Base-by-base conservation (phyloP, 176 grass and related monocot genomes). In the Oryza meyeriana region DNA sequence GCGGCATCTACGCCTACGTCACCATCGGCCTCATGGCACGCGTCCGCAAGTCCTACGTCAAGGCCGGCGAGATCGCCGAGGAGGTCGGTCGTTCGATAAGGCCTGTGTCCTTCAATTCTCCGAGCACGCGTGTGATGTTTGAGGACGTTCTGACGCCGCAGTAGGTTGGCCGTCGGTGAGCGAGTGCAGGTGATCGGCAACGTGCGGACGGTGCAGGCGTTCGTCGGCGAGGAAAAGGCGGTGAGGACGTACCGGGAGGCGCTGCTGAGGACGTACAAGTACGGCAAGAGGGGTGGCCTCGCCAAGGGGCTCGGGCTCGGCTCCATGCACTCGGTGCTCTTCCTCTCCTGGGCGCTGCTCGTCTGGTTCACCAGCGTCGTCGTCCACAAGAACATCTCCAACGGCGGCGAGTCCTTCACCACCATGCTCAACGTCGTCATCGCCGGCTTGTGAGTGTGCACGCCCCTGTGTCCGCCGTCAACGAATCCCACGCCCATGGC, bases 351-450 rank as follows among this genome's bases (percentile, higher is more conserved):
- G 96, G 92, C 96, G 9, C 79, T 99, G 44, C 91, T 99, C 61
- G 74, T 99, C 55, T 99, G 96, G 93, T 99, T 93, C 93, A 99
- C 90, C 29, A 40, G 93, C 63, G 65, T 99, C 62, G 76, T 92
- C 34, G 89, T 95, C 76, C 96, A 99, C 84, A 95, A 92, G 88
- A 31, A 76, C 39, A 95, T 98, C 61, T 78, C 96, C 40, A 98
- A 93, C 29, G 96, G 96, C 42, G 96, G 96, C 66, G 96, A 98
- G 77, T 93, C 96, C 32, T 98, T 98, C 87, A 91, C 96, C 80
- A 98, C 93, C 71, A 98, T 95, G 96, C 88, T 98, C 75, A 95
- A 91, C 81, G 96, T 95, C 47, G 90, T 95, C 65, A 91, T 98
- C 48, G 73, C 96, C 17, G 96, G 95, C 68, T 63, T 98, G 95